Percentiles rank a stretch among this genome's conserved stretches.
These are phyloP conservation scores for Sparassis latifolia DNA, from an alignment of 1,284 basidiomycete genomes.

Conservation along the genomic window DNA sequence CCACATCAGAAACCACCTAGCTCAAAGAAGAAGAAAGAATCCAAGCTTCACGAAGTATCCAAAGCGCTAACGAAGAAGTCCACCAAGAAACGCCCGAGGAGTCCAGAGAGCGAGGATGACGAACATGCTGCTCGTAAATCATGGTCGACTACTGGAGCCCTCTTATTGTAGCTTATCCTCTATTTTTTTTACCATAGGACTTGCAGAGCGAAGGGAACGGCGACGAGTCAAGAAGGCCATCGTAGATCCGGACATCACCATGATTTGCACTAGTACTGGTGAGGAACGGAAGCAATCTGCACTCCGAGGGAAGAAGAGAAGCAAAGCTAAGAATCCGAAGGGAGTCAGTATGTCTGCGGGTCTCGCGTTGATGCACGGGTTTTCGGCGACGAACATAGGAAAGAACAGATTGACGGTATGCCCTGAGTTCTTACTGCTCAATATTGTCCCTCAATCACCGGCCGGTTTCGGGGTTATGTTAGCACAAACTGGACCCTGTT, in stretches of 20 bases:
- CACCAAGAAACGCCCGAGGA: constrained; percentile 10
- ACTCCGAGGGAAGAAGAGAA: constrained; percentile 20
- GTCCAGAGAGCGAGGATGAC: constrained; percentile 17
- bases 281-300: constrained; percentile 3
- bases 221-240: constrained; percentile 35
- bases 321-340: constrained; percentile 27
- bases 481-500: constrained; percentile 42
- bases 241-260: constrained; percentile 29
- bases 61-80: neutral
- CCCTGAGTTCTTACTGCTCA: constrained; percentile 10
- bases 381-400: constrained; percentile 63
- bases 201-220: constrained; percentile 28
- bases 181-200: constrained; percentile 18
- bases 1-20: neutral
- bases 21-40: constrained; percentile 1
- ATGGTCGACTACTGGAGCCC: neutral
- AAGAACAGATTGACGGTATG: constrained; percentile 63
- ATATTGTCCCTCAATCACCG: constrained; percentile 1
- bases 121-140: constrained; percentile 23
- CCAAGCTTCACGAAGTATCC: constrained; percentile 2
- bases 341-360: constrained; percentile 33
- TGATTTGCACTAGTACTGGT: constrained; percentile 8
- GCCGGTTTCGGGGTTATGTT: neutral
- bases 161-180: neutral
- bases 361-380: constrained; percentile 70